Base-by-base conservation (phyloP, 1,284 basidiomycete species). In the Marasmius oreades region DNA sequence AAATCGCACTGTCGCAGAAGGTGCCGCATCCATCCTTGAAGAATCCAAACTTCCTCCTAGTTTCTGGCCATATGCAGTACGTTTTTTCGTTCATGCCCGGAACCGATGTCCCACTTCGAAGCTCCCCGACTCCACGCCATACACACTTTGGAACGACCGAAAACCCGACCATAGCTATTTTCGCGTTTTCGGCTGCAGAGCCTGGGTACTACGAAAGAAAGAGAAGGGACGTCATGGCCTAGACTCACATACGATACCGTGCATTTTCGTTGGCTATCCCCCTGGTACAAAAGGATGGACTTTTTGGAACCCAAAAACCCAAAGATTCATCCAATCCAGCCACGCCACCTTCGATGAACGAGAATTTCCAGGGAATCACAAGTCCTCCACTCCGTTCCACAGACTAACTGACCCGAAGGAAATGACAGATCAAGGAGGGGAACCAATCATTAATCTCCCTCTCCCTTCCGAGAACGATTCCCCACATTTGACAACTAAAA, bases 211-310 rank as follows among this genome's bases (percentile, higher is more conserved):
- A 63, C 67, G 50, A 7, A 70, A 66, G 62, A 61, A 68, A n/a
- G 67, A 70, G 53, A 39, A 39, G 14, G 5, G 37, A 39, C 57
- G 63, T 7, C 56, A 54, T 26, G 62, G 61, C 18, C 60, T 73
- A 14, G 60, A 60, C 7, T 60, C 66, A 0, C 69, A 73, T 57
- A 68, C 66, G 10, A 48, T 67, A 34, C 71, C 71, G 59, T 72
- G 68, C 36, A 59, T 72, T 24, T 72, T 73, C 51, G 60, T 75
- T 57, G 73, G 73, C 6, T 76, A 73, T 58, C 36, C 53, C 2
- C 55, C 57, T 22, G 37, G 51, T 3, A 48, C 52, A 0, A 56
- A 68, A 53, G 69, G 44, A 1, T 72, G 68, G 68, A 58, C 59
- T 26, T 70, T 71, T 59, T 73, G 62, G 53, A 63, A 72, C 46